Evolutionary conservation across 116 monocot species (phyloP).

Genomic region (Dioscorea cayenensis): DNA sequence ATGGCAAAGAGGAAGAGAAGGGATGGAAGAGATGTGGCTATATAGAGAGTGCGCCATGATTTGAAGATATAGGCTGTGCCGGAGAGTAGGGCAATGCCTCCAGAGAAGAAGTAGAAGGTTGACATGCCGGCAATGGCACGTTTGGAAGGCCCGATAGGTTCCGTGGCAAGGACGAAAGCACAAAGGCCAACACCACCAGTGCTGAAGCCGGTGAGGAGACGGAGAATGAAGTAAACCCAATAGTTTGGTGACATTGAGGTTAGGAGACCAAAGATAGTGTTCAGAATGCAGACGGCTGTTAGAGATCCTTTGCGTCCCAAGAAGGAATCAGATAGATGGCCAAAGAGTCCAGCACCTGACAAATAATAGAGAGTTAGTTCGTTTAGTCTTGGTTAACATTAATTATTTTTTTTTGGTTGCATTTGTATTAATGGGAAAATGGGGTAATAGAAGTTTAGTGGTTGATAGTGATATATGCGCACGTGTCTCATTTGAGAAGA

Average conservation of each 20-base stretch:
- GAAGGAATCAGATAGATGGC: slow-evolving; percentile 76
- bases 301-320: slow-evolving; percentile 66
- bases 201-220: slow-evolving; percentile 76
- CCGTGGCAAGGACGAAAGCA: slow-evolving; percentile 88
- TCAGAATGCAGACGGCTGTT: slow-evolving; percentile 32
- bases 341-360: slow-evolving; percentile 75
- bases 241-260: slow-evolving; percentile 58
- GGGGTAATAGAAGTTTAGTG: too few species aligned
- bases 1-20: slow-evolving; percentile 41
- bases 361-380: background rate
- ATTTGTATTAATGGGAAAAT: too few species aligned
- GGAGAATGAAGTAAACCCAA: slow-evolving; percentile 45
- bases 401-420: too few species aligned
- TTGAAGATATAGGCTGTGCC: slow-evolving; percentile 38
- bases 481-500: too few species aligned
- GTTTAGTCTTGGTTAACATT: too few species aligned
- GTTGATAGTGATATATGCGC: too few species aligned
- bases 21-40: slow-evolving; percentile 58
- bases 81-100: slow-evolving; percentile 50
- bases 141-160: slow-evolving; percentile 55
- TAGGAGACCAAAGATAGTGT: slow-evolving; percentile 56
- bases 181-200: slow-evolving; percentile 79
- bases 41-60: slow-evolving; percentile 69
- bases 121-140: slow-evolving; percentile 73
- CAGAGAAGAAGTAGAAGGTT: slow-evolving; percentile 90